Percentiles rank a stretch among this genome's conserved stretches.
Evolutionary conservation across 306 rosid species (phyloP).

Genomic region (Begonia loranthoides): DNA sequence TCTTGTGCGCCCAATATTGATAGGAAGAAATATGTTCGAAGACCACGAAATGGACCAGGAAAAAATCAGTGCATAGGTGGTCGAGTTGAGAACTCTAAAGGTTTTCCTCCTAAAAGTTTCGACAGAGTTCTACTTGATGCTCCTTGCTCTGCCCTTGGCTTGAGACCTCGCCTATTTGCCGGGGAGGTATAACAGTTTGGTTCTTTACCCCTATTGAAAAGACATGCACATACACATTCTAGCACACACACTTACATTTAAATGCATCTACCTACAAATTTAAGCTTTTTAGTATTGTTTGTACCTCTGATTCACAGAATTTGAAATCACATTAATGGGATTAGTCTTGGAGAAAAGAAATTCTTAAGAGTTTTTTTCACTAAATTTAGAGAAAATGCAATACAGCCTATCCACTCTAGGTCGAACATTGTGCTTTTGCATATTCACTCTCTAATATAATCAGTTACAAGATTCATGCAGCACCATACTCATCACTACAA

Average conservation of each 20-base stretch:
- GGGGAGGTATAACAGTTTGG: constrained; percentile 50
- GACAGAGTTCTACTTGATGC: constrained; percentile 97
- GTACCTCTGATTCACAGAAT: too few relatives aligned
- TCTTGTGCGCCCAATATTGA: constrained; percentile 63
- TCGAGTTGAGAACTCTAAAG: constrained; percentile 63
- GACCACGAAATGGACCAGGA: constrained; percentile 73
- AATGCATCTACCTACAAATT: too few relatives aligned
- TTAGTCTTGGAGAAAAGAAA: too few relatives aligned
- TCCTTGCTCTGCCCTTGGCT: constrained; percentile 96
- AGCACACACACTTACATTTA: too few relatives aligned
- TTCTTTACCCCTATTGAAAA: constrained; percentile 19
- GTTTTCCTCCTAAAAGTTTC: constrained; percentile 76
- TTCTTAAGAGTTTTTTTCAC: too few relatives aligned
- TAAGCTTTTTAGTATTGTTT: too few relatives aligned
- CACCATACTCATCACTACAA: too few relatives aligned
- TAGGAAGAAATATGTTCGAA: constrained; percentile 47
- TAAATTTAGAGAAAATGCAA: too few relatives aligned
- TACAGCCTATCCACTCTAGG: too few relatives aligned
- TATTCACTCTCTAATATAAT: too few relatives aligned
- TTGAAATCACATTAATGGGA: not conserved
- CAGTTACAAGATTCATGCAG: too few relatives aligned
- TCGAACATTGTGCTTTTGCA: too few relatives aligned
- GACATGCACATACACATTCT: not conserved
- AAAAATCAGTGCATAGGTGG: constrained; percentile 68
- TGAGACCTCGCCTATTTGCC: constrained; percentile 83